Evolutionary conservation across 805 yeast genomes (phyloP), one percentile per base, ranked within the genome.

Genomic region (Barnettozyma populi): DNA sequence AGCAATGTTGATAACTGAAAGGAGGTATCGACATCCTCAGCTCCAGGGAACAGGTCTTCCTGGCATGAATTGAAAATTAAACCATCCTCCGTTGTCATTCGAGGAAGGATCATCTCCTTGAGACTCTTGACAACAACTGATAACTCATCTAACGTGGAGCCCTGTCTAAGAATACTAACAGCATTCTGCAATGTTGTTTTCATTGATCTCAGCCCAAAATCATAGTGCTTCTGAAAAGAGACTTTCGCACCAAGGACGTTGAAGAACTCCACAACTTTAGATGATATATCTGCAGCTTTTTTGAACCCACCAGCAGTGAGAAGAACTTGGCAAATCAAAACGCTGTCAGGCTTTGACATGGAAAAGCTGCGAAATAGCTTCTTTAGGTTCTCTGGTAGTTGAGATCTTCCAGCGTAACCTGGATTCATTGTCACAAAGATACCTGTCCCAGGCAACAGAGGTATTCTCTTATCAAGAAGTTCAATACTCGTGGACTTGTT

Each of bases 391-490:
- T 90, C 96, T 0, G 98, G 98, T 11, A 92, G 67, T 21, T 73
- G 74, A 3, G 87, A 77, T 62, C 98, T 78, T 0, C 97, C 98
- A 11, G 80, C 79, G 59, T 92, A 92, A 1, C 76, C 83, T 1
- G 97, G 97, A 59, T 92, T 92, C 86, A 90, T 84, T 0, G 98
- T 92, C 2, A 92, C 80, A 61, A 90, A 90, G 0, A 92, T 69
- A 0, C 95, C 96, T 0, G 86, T 73, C 24, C 75, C 73, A 3
- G 65, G 60, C 43, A 74, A 57, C 2, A 84, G 71, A 0, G 51
- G 43, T 1, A 76, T 49, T 2, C 54, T 47, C 43, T 66, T 71
- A 2, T 76, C 80, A 13, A 77, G 62, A 1, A 84, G 57, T 14
- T 70, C 71, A 10, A 79, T 64, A 0, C 37, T 37, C 0, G 23